phyloP scores from a whole-genome alignment of 2,329 filamentous ascomycete species.

The Microdochium nivale region DNA sequence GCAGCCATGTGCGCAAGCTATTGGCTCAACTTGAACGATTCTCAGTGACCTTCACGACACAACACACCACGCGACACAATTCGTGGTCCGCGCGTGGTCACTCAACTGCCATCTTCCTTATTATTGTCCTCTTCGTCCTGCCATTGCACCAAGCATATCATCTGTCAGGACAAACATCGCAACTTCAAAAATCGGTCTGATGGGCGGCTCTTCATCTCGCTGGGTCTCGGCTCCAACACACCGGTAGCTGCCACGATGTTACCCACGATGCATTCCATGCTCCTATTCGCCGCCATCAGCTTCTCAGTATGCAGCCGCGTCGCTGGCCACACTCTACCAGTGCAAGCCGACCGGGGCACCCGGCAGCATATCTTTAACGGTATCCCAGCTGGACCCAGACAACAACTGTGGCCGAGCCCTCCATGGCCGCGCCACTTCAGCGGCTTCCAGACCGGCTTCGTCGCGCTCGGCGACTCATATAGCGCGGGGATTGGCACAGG shows the following conservation, averaged over 20 bases:
- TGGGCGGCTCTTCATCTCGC: neutral
- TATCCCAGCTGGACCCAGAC: neutral
- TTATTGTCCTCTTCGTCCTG: no score
- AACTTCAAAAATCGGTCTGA: neutral
- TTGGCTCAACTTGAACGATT: neutral
- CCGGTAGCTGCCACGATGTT: neutral
- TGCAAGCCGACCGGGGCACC: neutral
- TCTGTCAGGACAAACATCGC: no score
- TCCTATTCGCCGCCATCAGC: neutral
- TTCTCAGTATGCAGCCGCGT: neutral
- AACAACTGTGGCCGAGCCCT: neutral
- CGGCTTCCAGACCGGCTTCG: constrained; percentile 22
- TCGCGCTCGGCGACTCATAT: constrained; percentile 37
- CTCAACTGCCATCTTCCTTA: no score
- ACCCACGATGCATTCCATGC: neutral
- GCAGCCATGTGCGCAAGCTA: neutral
- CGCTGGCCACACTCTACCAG: neutral
- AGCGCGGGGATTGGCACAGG: constrained; percentile 38
- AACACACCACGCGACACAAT: no score
- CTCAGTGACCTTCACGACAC: no score
- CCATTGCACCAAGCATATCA: no score
- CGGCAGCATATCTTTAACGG: neutral
- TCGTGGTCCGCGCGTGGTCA: no score
- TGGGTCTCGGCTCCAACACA: neutral
- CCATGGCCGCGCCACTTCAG: neutral